Evolutionary conservation across 805 yeast genomes (phyloP).

Genomic region (Candida coleopterorum): DNA sequence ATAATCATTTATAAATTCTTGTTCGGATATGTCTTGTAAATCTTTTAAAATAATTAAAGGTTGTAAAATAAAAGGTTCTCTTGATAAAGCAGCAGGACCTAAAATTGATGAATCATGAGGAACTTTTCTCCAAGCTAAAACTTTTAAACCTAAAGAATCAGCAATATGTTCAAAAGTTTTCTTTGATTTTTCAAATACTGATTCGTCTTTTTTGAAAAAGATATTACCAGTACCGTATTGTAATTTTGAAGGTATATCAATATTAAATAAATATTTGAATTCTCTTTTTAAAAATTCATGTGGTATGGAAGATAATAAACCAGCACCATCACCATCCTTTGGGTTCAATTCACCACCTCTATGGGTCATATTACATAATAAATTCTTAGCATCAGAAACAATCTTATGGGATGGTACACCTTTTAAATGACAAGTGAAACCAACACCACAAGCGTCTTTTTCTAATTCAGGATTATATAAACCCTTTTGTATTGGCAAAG

Average conservation of each 20-base stretch:
- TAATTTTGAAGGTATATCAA: constrained; percentile 70
- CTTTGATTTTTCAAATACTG: constrained; percentile 64
- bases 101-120: constrained; percentile 92
- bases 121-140: constrained; percentile 91
- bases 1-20: constrained; percentile 51
- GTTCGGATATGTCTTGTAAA: constrained; percentile 33
- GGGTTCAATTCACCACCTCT: constrained; percentile 99
- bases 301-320: constrained; percentile 89
- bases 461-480: constrained; percentile 91
- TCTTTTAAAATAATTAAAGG: constrained; percentile 76
- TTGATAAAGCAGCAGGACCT: constrained; percentile 90
- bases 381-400: constrained; percentile 80
- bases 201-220: constrained; percentile 83
- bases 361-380: constrained; percentile 96
- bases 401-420: constrained; percentile 86
- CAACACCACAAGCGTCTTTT: constrained; percentile 98
- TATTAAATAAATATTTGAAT: constrained; percentile 63
- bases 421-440: constrained; percentile 92
- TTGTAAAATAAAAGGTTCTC: constrained; percentile 89
- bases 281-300: constrained; percentile 84
- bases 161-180: constrained; percentile 82
- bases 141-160: constrained; percentile 64
- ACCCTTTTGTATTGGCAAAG: constrained; percentile 82
- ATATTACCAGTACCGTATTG: constrained; percentile 95
- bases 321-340: constrained; percentile 98